Percentiles rank a stretch among this genome's conserved stretches.
phyloP scores from a whole-genome alignment of 129 eudicot species.

The Deinandra increscens region DNA sequence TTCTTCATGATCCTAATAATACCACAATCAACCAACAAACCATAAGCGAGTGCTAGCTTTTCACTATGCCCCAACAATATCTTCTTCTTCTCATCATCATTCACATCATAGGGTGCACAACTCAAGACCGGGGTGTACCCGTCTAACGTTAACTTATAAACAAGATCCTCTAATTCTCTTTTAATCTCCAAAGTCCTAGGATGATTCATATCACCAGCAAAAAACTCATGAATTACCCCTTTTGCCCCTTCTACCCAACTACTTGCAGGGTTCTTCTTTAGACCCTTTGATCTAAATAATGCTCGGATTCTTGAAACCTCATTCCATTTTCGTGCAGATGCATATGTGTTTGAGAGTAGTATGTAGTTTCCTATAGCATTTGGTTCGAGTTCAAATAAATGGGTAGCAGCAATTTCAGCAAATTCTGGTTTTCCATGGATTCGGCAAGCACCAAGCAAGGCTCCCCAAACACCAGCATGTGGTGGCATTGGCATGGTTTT shows the following conservation, averaged over 20 bases:
- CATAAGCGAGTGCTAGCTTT: conserved; percentile 54
- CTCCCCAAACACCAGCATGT: conserved; percentile 51
- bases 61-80: conserved; percentile 56
- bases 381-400: conserved; percentile 70
- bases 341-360: conserved; percentile 58
- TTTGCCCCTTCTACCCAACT: conserved; percentile 50
- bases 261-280: conserved; percentile 48
- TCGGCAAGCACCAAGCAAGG: conserved; percentile 52
- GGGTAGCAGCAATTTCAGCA: conserved; percentile 42
- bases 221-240: conserved; percentile 50
- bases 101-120: conserved; percentile 46
- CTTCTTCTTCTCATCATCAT: conserved; percentile 45
- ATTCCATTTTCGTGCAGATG: conserved; percentile 48
- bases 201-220: conserved; percentile 48
- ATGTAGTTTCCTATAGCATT: conserved; percentile 41
- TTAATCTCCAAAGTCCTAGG: conserved; percentile 22
- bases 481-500: conserved; percentile 56
- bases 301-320: conserved; percentile 50
- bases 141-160: conserved; percentile 34
- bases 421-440: conserved; percentile 38
- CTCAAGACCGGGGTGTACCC: conserved; percentile 41
- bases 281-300: conserved; percentile 45
- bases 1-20: conserved; percentile 48
- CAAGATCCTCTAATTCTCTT: conserved; percentile 43
- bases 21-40: conserved; percentile 40